A percentile compares a stretch with the other conserved stretches of the same genome.
phyloP scores from a whole-genome alignment of 106 monocot species.

The Apostasia shenzhenica region DNA sequence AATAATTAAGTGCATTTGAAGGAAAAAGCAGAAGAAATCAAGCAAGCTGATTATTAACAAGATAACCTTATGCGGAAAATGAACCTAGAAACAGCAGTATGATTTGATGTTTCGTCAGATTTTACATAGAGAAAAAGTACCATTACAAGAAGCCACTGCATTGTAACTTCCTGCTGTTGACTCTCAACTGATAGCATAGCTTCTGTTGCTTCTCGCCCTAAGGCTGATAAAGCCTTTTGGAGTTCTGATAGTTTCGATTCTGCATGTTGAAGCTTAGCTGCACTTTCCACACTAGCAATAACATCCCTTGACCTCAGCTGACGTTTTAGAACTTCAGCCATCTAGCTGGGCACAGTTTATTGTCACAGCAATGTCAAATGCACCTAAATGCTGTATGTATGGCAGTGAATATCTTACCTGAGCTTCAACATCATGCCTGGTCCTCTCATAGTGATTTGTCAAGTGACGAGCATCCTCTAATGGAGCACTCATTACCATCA shows the following conservation, averaged over 20 bases:
- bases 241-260: constrained; percentile 80
- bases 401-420: constrained; percentile 39
- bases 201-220: constrained; percentile 82
- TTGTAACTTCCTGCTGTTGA: constrained; percentile 75
- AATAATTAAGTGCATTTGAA: no score
- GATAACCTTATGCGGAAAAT: no score
- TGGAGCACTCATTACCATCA: constrained; percentile 80
- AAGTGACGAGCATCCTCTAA: constrained; percentile 96
- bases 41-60: no score
- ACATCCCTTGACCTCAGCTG: constrained; percentile 68
- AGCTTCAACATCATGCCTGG: constrained; percentile 78
- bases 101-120: no score
- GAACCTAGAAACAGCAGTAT: no score
- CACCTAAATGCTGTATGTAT: not conserved
- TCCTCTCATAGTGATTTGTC: constrained; percentile 67
- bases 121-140: constrained; percentile 19
- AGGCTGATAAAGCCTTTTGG: constrained; percentile 44
- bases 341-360: constrained; percentile 29
- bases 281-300: constrained; percentile 33
- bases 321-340: constrained; percentile 65
- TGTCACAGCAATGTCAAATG: not conserved
- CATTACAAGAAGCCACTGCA: constrained; percentile 67
- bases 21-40: no score
- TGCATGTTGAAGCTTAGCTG: constrained; percentile 64
- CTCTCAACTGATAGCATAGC: constrained; percentile 83